Base-by-base conservation (phyloP, 2,329 filamentous ascomycete genomes). In the Coniella vitis region DNA sequence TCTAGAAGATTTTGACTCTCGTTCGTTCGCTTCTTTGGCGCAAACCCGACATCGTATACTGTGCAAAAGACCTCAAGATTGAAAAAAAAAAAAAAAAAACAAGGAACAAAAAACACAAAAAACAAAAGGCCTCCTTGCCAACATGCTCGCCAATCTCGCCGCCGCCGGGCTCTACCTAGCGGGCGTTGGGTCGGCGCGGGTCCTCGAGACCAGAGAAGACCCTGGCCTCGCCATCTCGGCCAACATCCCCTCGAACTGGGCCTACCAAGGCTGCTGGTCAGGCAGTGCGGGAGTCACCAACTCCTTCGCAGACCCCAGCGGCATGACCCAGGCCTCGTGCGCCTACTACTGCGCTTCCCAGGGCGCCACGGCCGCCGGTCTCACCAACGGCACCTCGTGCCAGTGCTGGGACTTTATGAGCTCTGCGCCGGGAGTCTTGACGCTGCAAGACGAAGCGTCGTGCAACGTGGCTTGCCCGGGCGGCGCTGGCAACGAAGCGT, bases 401-500 rank as follows among this genome's bases (percentile, higher is more conserved):
- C 40, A 34, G 16, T 42, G 40, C 40, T 42, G 40, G 40, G 40
- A 42, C 5, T 34, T 14, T 20, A 42, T 42, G 40, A 42, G 13
- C 29, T 12, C 9, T 13, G 17, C 1, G 17, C 40, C 17, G 8
- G 17, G 8, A 5, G 9, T 20, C 2, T 16, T 42, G 29, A n/a
- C 3, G 9, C 40, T 32, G 29, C 16, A 31, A 5, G 16, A 34
- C 29, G 40, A 42, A 17, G 2, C 13, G n/a, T 10, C 17, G 8
- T 42, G 40, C 8, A 41, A 41, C 38, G 21, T 41, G 22, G 19
- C 22, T 1, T 41, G 38, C 16, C 10, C 22, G 7, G 38, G 38
- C 13, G 22, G 38, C 3, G 22, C 17, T 31, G 38, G n/a, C 4
- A 21, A 13, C 13, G n/a, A 41, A 25, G 38, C 22, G 21, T 41